A percentile compares a stretch with the other conserved stretches of the same genome.
Conservation (phyloP, 441 rosid genomes). For the Corymbia citriodora region DNA sequence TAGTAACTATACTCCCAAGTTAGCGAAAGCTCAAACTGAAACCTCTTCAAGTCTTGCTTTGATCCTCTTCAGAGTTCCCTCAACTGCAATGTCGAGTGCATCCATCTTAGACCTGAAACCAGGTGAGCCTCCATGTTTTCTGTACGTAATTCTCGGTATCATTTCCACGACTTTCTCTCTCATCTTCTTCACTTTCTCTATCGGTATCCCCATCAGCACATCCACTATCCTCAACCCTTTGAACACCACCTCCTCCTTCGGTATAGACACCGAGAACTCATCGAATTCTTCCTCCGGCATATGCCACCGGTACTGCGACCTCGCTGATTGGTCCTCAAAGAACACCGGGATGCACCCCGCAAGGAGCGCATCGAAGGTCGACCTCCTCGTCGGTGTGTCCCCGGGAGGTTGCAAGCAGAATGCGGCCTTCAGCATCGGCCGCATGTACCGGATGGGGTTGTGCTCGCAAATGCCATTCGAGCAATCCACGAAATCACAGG, state of each 20-base stretch:
- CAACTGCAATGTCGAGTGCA: slow-evolving; percentile 86
- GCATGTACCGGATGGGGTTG: slow-evolving; percentile 76
- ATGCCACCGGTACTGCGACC: slow-evolving; percentile 71
- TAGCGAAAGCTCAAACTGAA: slow-evolving; percentile 7
- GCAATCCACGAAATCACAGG: slow-evolving; percentile 80
- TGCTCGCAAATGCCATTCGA: slow-evolving; percentile 89
- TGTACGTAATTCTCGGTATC: slow-evolving; percentile 68
- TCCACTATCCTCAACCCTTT: slow-evolving; percentile 62
- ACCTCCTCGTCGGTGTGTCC: slow-evolving; percentile 78
- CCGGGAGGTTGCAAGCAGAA: slow-evolving; percentile 93
- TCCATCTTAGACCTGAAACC: slow-evolving; percentile 57
- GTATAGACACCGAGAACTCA: slow-evolving; percentile 60
- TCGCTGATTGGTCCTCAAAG: slow-evolving; percentile 78
- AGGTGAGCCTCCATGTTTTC: slow-evolving; percentile 69
- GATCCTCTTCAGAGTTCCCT: slow-evolving; percentile 55
- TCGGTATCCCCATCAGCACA: slow-evolving; percentile 61
- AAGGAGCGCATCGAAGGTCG: slow-evolving; percentile 71
- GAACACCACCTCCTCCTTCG: slow-evolving; percentile 80
- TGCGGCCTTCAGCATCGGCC: slow-evolving; percentile 62
- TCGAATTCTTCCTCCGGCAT: slow-evolving; percentile 43
- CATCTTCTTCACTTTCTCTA: slow-evolving; percentile 53
- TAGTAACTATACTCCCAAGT: background rate
- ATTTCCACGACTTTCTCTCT: slow-evolving; percentile 57
- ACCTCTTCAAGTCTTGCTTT: slow-evolving; percentile 27
- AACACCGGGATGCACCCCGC: slow-evolving; percentile 93